Conservation (phyloP, 441 rosid genomes). For the Dalechampia spathulata region DNA sequence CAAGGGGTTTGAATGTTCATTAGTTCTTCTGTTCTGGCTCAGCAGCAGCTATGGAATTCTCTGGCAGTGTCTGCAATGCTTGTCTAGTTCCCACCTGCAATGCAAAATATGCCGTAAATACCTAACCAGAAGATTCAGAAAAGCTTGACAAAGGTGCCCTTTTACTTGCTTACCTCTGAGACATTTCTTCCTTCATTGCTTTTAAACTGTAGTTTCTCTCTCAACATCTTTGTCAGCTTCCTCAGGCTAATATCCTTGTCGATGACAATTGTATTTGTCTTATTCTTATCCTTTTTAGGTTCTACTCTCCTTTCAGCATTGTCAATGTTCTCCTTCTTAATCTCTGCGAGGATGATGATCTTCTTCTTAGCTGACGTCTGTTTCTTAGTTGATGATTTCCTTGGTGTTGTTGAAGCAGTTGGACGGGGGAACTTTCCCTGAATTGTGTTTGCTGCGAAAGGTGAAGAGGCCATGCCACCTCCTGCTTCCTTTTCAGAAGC, state of each 20-base stretch:
- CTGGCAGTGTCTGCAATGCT: slow-evolving; percentile 31
- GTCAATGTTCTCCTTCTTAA: slow-evolving; percentile 33
- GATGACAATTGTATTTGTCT: neutral
- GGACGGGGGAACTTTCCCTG: slow-evolving; percentile 35
- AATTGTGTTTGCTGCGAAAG: slow-evolving; percentile 27
- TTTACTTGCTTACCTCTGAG: no score
- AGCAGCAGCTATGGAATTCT: slow-evolving; percentile 22
- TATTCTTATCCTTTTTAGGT: slow-evolving; percentile 9
- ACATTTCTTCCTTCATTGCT: neutral
- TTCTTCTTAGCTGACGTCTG: slow-evolving; percentile 17
- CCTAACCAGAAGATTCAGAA: no score
- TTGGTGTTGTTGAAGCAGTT: no score
- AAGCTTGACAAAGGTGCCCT: neutral
- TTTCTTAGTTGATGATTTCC: no score
- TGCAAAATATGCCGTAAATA: no score
- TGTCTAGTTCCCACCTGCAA: slow-evolving; percentile 21
- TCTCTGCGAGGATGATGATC: neutral
- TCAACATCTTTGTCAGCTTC: no score
- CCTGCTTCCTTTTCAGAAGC: no score
- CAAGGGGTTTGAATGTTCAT: slow-evolving; percentile 4
- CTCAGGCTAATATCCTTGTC: slow-evolving; percentile 34
- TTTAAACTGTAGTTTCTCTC: slow-evolving; percentile 26
- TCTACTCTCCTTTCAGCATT: slow-evolving; percentile 15
- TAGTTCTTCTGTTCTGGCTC: slow-evolving; percentile 14
- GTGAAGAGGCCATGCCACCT: slow-evolving; percentile 2